Conservation (phyloP, 1,139 yeast species). For the Pichia sp. region DNA sequence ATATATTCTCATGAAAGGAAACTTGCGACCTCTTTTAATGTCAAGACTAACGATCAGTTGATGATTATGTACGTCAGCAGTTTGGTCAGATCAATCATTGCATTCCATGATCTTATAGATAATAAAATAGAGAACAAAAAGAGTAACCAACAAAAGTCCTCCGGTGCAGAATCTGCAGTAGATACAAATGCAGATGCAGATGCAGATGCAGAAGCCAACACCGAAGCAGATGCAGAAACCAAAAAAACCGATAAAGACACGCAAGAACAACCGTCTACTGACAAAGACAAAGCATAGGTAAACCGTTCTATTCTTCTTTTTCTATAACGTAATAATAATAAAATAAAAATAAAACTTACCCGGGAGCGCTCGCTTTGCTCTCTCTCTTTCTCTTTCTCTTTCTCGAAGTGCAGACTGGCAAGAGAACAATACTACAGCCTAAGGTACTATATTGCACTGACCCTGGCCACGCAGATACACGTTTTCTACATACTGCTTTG, state of each 20-base stretch:
- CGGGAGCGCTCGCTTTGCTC: too few relatives aligned
- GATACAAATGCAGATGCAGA: not conserved
- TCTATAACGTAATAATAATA: too few relatives aligned
- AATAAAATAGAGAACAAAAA: conserved; percentile 83
- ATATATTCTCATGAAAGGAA: conserved; percentile 33
- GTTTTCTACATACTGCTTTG: too few relatives aligned
- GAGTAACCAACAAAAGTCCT: conserved; percentile 38
- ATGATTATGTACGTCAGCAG: conserved; percentile 90
- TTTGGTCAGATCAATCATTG: conserved; percentile 87
- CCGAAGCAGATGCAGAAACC: not conserved
- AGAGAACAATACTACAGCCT: too few relatives aligned
- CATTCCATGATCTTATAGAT: conserved; percentile 94
- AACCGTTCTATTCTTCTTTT: too few relatives aligned
- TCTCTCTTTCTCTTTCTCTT: too few relatives aligned
- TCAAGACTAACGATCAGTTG: conserved; percentile 90
- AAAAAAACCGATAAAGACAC: not conserved
- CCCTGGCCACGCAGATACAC: too few relatives aligned
- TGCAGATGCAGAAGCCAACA: not conserved
- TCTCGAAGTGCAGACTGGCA: too few relatives aligned
- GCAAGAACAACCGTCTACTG: too few relatives aligned
- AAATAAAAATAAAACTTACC: too few relatives aligned
- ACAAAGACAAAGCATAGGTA: too few relatives aligned
- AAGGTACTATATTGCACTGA: too few relatives aligned
- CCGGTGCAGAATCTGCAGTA: not conserved
- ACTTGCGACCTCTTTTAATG: conserved; percentile 74